Evolutionary conservation across 148 eudicot genomes (phyloP).

Genomic region (Dianthus caryophyllus): DNA sequence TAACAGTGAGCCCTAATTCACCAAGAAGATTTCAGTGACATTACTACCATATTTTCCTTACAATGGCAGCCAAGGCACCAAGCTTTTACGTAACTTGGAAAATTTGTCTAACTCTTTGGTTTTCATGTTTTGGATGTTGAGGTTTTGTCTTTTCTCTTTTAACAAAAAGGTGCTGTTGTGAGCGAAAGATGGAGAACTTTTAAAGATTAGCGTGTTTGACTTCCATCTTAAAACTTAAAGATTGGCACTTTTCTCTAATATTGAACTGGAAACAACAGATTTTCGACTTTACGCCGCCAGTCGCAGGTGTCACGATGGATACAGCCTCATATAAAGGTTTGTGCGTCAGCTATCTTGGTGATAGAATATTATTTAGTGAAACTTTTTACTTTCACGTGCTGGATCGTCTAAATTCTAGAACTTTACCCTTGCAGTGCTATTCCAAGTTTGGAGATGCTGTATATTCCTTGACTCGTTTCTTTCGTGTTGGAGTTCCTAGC

Average conservation of each 20-base stretch:
- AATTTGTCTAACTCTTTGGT: not conserved
- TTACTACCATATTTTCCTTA: not conserved
- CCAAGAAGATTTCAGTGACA: not conserved
- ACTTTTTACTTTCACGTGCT: slow-evolving; percentile 6
- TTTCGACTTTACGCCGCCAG: slow-evolving; percentile 65
- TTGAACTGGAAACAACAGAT: slow-evolving; percentile 44
- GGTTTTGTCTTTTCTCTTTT: not conserved
- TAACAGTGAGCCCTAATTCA: not conserved
- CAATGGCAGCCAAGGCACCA: not conserved
- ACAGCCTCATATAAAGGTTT: slow-evolving; percentile 90
- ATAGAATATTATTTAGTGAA: not conserved
- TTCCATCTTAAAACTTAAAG: not conserved
- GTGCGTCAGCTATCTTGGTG: not conserved
- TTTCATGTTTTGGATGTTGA: not conserved
- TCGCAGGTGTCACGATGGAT: slow-evolving; percentile 89
- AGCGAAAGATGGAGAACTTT: not conserved
- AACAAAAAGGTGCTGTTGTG: no score
- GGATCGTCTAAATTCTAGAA: slow-evolving; percentile 8
- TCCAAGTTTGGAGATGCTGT: slow-evolving; percentile 89
- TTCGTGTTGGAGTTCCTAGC: slow-evolving; percentile 57
- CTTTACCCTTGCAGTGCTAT: slow-evolving; percentile 56
- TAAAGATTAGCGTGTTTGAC: not conserved
- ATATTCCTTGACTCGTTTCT: slow-evolving; percentile 84
- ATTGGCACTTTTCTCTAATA: slow-evolving; percentile 1
- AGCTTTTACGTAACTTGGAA: not conserved